Evolutionary conservation across 441 rosid species (phyloP).

Genomic region (Aquilaria agallochum): DNA sequence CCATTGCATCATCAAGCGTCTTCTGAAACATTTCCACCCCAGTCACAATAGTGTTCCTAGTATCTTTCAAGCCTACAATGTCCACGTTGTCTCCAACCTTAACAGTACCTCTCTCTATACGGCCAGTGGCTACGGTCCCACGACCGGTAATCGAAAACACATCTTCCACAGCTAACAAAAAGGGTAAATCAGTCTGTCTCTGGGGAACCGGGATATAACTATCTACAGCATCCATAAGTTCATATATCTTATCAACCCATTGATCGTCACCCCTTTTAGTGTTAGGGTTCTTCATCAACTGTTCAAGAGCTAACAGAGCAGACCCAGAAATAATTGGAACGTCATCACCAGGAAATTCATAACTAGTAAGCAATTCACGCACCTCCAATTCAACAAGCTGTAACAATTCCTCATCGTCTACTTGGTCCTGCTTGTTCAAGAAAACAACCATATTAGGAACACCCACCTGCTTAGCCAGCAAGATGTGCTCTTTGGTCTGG

Average conservation of each 20-base stretch:
- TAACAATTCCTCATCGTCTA: slow-evolving; percentile 86
- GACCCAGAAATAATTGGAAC: slow-evolving; percentile 83
- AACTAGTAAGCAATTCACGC: slow-evolving; percentile 80
- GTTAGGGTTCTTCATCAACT: slow-evolving; percentile 63
- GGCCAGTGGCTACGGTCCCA: slow-evolving; percentile 95
- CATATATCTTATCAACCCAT: slow-evolving; percentile 97
- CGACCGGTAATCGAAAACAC: slow-evolving; percentile 96
- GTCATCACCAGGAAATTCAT: slow-evolving; percentile 86
- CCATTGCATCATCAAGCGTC: slow-evolving; percentile 83
- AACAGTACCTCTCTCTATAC: slow-evolving; percentile 81
- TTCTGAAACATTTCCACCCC: slow-evolving; percentile 97
- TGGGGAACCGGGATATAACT: slow-evolving; percentile 83
- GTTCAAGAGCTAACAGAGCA: slow-evolving; percentile 79
- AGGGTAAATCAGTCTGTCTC: slow-evolving; percentile 87
- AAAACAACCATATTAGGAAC: slow-evolving; percentile 92
- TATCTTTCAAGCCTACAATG: slow-evolving; percentile 76
- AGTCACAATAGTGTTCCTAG: slow-evolving; percentile 68
- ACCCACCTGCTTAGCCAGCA: slow-evolving; percentile 87
- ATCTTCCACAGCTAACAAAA: slow-evolving; percentile 89
- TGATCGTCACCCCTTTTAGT: slow-evolving; percentile 70
- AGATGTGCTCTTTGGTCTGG: slow-evolving; percentile 87
- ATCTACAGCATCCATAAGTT: slow-evolving; percentile 95
- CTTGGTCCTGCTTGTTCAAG: slow-evolving; percentile 89
- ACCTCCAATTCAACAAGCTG: slow-evolving; percentile 94
- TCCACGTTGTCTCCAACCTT: slow-evolving; percentile 83